Conservation (phyloP, 495 filamentous ascomycete species). For the Hypomontagnella monticulosa region DNA sequence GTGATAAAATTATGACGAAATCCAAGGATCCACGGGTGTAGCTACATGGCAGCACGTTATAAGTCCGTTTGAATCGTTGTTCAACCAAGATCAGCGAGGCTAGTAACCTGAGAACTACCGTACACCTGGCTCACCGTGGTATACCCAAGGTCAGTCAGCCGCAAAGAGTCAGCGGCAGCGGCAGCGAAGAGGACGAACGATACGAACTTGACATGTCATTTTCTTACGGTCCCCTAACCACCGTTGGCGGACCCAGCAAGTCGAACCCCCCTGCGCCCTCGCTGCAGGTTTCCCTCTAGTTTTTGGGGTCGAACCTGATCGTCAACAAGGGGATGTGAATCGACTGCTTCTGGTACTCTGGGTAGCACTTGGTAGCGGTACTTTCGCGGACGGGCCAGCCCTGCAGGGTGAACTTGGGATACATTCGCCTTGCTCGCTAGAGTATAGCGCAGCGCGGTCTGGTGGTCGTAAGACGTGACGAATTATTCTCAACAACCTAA, state of each 20-base stretch:
- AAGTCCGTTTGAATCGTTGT: constrained; percentile 21
- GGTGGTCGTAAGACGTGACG: constrained; percentile 30
- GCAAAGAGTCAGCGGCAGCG: constrained; percentile 22
- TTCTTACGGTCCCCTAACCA: constrained; percentile 31
- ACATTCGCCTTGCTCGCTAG: constrained; percentile 17
- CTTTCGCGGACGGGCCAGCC: constrained; percentile 27
- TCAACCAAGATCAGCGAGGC: constrained; percentile 27
- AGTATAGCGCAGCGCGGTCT: constrained; percentile 18
- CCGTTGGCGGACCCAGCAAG: constrained; percentile 35
- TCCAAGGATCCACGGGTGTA: constrained; percentile 20
- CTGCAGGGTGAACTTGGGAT: constrained; percentile 38
- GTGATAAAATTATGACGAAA: constrained; percentile 36
- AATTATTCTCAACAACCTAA: constrained; percentile 21
- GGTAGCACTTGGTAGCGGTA: constrained; percentile 44
- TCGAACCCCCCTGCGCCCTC: constrained; percentile 32
- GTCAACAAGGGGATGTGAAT: constrained; percentile 38
- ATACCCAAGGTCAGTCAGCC: constrained; percentile 40
- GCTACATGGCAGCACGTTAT: constrained; percentile 16
- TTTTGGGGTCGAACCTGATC: constrained; percentile 43
- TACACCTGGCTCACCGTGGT: constrained; percentile 24
- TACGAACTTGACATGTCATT: constrained; percentile 41
- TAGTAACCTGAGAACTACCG: constrained; percentile 27
- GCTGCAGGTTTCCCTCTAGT: constrained; percentile 35
- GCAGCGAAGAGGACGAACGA: constrained; percentile 7
- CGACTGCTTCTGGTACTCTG: constrained; percentile 30